Base-by-base conservation (phyloP, 2,329 filamentous ascomycete species). In the Drechslerella stenobrocha region DNA sequence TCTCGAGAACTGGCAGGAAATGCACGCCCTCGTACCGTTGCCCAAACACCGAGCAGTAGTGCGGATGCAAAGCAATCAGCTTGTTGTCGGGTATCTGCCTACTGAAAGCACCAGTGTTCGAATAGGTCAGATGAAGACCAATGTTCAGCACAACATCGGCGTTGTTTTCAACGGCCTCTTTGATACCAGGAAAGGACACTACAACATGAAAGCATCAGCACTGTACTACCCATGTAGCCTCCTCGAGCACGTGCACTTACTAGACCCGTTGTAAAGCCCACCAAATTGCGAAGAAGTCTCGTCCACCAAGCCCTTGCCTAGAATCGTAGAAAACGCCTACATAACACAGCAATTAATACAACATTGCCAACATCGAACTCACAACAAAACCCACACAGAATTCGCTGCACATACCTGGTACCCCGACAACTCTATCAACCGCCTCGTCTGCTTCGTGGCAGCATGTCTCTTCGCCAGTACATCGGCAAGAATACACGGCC, bases 401-500 rank as follows among this genome's bases (percentile, higher is more conserved):
- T n/a, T n/a, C n/a, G n/a, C n/a, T 13, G 20, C 22, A 30, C 23
- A 37, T 53, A 69, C 64, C 46, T 48, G 64, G 42, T 69, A 69
- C 2, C 64, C 64, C 22, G 58, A 48, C 0, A 63, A 32, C 15
- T 69, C 50, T 3, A 69, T 63, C 28, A 69, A 26, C 22, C 52
- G 47, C 9, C 64, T 50, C 1, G 57, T 63, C 23, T 61, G 45
- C n/a, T 58, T 51, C 1, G 57, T 69, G 30, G 40, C 57, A 1
- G 51, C 58, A 46, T 69, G 64, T 23, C 64, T 32, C 42, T 69
- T 69, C 3, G 64, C 58, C 9, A 69, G 52, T 22, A 69, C 81
- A 66, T 84, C 82, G 0, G 82, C 78, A 1, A 83, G 70, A 50
- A 84, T 80, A 45, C 81, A 70, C 0, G 81, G 81, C 35, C 77